Evolutionary conservation across 768 basidiomycete species (phyloP), one percentile per base, ranked within the genome.

Genomic region (Chalciporus pseudorubinellus): DNA sequence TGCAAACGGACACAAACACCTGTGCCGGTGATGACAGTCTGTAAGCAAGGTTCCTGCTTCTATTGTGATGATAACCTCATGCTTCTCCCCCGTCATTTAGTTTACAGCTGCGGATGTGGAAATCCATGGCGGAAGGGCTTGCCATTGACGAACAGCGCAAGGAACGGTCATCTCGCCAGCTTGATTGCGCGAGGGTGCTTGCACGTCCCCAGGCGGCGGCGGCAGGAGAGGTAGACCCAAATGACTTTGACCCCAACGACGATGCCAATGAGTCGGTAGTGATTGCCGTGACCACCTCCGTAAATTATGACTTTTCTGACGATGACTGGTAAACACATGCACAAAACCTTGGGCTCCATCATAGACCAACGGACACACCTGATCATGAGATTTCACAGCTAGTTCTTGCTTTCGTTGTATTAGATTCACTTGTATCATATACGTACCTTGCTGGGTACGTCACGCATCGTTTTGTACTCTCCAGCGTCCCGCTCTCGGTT

Each of bases 11-110:
- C 28, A 66, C 61, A 20, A 69, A 66, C 9, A 72, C 72, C 56
- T 80, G 78, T 61, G 78, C 79, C 9, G 80, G 79, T 0, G 78
- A 80, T 44, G 80, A 81, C 58, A 76, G 77, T 29, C 68, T 69
- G 80, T 80, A 56, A 62, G 78, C 63, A 9, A 28, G 2, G 14
- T 57, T 10, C 10, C 14, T 16, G 1, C 13, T 18, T 8, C 18
- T 40, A 11, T 39, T 21, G 28, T 16, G 31, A 26, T 4, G 20
- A 47, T 36, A 14, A 21, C 52, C 26, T 14, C 38, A 12, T 47
- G 39, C 44, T 21, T 39, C 44, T 45, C 46, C 6, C 26, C 43
- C 44, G 14, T 34, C 19, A 14, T 26, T 16, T 49, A 80, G 78
- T 21, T 53, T 74, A 22, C 60, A 74, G 14, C 56, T 79, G n/a